Evolutionary conservation across 441 rosid species (phyloP).

Genomic region (Croton laevigatus): DNA sequence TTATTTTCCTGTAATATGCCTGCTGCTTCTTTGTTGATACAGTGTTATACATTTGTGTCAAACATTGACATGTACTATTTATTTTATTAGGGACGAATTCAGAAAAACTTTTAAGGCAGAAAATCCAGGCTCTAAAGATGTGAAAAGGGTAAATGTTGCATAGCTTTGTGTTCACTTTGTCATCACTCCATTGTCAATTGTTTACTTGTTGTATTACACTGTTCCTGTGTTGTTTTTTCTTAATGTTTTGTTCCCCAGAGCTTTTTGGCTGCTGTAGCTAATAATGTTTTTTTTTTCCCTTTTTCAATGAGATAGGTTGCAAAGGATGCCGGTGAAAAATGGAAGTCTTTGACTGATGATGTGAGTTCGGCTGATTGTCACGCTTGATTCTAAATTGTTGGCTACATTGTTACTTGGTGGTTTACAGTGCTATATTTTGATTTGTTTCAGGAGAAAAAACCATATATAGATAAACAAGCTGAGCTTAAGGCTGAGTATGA

Average conservation of each 20-base stretch:
- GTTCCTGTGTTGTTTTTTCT: too few species aligned
- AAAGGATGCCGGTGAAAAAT: conserved; percentile 78
- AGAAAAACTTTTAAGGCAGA: conserved; percentile 58
- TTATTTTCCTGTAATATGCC: conserved; percentile 61
- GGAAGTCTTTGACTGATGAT: conserved; percentile 82
- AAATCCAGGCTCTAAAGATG: conserved; percentile 52
- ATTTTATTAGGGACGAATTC: conserved; percentile 55
- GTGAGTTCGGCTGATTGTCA: conserved; percentile 35
- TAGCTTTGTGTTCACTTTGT: background rate
- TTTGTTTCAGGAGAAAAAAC: conserved; percentile 65
- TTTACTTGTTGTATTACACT: background rate
- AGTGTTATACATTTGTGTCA: background rate
- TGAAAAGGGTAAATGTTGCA: conserved; percentile 37
- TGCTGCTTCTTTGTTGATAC: background rate
- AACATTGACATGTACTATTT: background rate
- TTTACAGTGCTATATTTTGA: background rate
- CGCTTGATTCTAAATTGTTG: background rate
- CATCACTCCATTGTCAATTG: too few species aligned
- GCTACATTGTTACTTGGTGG: background rate
- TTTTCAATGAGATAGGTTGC: conserved; percentile 61
- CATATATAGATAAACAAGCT: conserved; percentile 64
- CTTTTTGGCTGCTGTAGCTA: background rate
- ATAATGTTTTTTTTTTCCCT: background rate
- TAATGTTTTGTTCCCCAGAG: background rate
- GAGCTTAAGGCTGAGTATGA: conserved; percentile 64